Conservation (phyloP, 2,329 filamentous ascomycete genomes). For the Stagonosporopsis vannaccii region DNA sequence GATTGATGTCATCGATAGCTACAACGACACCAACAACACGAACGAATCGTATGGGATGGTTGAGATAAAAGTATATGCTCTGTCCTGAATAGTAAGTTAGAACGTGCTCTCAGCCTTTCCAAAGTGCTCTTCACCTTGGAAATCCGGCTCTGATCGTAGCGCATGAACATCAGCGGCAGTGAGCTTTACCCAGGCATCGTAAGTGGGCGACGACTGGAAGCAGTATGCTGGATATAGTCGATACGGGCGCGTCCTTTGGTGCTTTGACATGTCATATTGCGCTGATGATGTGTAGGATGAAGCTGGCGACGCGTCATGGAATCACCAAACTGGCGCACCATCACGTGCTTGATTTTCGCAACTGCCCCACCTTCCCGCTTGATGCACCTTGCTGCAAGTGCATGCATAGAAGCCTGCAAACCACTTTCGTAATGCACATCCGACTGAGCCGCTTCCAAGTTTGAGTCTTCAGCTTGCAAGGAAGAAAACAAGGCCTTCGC, state of each 20-base stretch:
- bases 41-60: conserved; percentile 60
- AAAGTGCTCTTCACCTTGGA: conserved; percentile 54
- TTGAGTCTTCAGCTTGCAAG: conserved; percentile 22
- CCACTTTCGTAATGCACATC: conserved; percentile 20
- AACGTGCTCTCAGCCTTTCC: neutral
- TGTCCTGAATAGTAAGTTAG: conserved; percentile 52
- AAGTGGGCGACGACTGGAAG: conserved; percentile 67
- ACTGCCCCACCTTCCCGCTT: conserved; percentile 9
- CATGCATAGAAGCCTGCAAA: conserved; percentile 14
- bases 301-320: conserved; percentile 27
- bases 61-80: conserved; percentile 63
- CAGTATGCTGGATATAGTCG: conserved; percentile 65
- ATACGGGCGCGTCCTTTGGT: conserved; percentile 31
- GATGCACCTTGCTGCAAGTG: conserved; percentile 8
- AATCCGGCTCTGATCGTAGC: conserved; percentile 57
- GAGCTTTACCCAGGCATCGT: conserved; percentile 69
- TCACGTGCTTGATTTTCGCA: conserved; percentile 3
- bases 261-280: conserved; percentile 43
- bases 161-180: conserved; percentile 63
- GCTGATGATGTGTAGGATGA: conserved; percentile 24
- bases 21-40: conserved; percentile 55
- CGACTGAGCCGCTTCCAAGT: conserved; percentile 39
- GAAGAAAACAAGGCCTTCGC: conserved; percentile 35
- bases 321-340: conserved; percentile 13
- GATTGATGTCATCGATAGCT: conserved; percentile 52